Percentiles rank a stretch among this genome's conserved stretches.
Evolutionary conservation across 768 basidiomycete species (phyloP).

Genomic region (Cystobasidium onofrii): DNA sequence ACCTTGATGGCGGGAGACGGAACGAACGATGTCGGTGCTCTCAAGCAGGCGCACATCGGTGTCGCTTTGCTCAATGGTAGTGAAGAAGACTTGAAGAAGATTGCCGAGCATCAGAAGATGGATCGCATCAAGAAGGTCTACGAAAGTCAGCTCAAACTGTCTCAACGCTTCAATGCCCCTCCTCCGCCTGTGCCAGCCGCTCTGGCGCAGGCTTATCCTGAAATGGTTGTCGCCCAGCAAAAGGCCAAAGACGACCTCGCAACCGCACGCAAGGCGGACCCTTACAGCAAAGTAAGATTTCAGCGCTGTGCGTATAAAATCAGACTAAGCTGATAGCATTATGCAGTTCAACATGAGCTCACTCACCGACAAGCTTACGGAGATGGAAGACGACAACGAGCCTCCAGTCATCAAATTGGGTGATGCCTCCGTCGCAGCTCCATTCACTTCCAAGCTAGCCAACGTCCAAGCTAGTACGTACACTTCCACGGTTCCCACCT

Average conservation of each 20-base stretch:
- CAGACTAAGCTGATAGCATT: slow-evolving; percentile 33
- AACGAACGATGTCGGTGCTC: slow-evolving; percentile 95
- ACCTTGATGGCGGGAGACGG: slow-evolving; percentile 99
- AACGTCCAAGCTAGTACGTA: slow-evolving; percentile 88
- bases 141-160: slow-evolving; percentile 86
- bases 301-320: background rate
- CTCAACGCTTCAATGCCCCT: slow-evolving; percentile 78
- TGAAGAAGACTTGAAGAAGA: slow-evolving; percentile 80
- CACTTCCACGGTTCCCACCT: background rate
- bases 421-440: slow-evolving; percentile 97
- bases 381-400: slow-evolving; percentile 86
- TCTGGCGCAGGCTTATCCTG: slow-evolving; percentile 78
- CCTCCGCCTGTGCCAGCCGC: slow-evolving; percentile 87
- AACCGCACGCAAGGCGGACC: background rate
- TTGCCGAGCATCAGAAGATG: slow-evolving; percentile 79
- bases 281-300: slow-evolving; percentile 3
- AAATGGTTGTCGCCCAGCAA: slow-evolving; percentile 82
- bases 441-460: slow-evolving; percentile 95
- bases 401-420: slow-evolving; percentile 97
- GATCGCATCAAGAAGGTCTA: slow-evolving; percentile 95
- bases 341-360: slow-evolving; percentile 63
- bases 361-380: slow-evolving; percentile 76
- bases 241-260: slow-evolving; percentile 59
- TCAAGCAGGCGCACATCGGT: slow-evolving; percentile 96
- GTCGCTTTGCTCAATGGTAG: slow-evolving; percentile 88